Conservation (phyloP, 441 rosid genomes). For the Flueggea neowawraea region DNA sequence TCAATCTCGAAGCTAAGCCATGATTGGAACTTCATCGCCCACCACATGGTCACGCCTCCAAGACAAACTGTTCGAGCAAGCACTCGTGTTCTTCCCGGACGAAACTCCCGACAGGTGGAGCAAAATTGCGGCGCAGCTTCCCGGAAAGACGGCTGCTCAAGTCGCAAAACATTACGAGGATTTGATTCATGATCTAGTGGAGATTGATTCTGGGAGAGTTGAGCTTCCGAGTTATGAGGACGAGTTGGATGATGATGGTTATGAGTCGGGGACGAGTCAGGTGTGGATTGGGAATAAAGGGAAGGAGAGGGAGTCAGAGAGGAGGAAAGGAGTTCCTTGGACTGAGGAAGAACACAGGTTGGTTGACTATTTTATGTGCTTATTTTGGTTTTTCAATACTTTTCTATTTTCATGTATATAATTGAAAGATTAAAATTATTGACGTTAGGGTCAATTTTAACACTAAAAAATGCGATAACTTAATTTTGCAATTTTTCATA, state of each 20-base stretch:
- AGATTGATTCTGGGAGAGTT: constrained; percentile 8
- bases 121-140: constrained; percentile 26
- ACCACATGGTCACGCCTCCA: constrained; percentile 26
- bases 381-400: background rate
- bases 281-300: constrained; percentile 13
- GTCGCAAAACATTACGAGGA: constrained; percentile 33
- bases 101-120: constrained; percentile 32
- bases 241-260: background rate
- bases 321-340: constrained; percentile 42
- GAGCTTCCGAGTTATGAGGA: constrained; percentile 31
- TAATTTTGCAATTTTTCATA: too few species aligned
- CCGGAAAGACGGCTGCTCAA: constrained; percentile 29
- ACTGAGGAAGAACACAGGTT: constrained; percentile 43
- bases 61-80: constrained; percentile 44
- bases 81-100: constrained; percentile 33
- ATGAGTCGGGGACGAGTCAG: constrained; percentile 5
- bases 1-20: background rate
- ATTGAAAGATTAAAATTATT: too few species aligned
- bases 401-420: too few species aligned
- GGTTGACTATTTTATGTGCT: background rate
- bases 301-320: constrained; percentile 18
- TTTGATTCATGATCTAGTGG: constrained; percentile 10
- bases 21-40: constrained; percentile 7
- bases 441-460: too few species aligned
- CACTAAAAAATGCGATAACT: too few species aligned